Percentiles rank a stretch among this genome's conserved stretches.
Evolutionary conservation across 2,329 filamentous ascomycete species (phyloP).

Genomic region (Bipolaris sorokiniana): DNA sequence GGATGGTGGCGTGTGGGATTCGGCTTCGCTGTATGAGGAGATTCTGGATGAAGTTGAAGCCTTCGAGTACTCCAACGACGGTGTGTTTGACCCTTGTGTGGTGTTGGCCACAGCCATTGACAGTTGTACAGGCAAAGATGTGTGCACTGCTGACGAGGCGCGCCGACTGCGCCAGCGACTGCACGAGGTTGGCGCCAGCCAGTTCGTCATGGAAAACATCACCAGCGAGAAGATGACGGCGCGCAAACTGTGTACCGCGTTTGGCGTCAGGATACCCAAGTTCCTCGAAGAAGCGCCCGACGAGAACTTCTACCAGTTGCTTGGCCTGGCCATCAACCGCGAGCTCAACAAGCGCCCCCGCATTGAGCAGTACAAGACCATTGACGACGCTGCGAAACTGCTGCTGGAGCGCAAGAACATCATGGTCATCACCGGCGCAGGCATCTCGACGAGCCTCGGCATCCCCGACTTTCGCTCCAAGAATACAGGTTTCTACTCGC

Average conservation of each 20-base stretch:
- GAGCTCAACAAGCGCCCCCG: conserved; percentile 84
- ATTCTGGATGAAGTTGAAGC: conserved; percentile 42
- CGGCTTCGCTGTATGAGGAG: conserved; percentile 43
- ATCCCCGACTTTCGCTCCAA: conserved; percentile 98
- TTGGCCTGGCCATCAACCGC: conserved; percentile 78
- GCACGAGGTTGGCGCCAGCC: conserved; percentile 75
- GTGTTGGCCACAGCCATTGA: conserved; percentile 15
- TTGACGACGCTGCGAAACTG: conserved; percentile 84
- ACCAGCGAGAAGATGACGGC: conserved; percentile 70
- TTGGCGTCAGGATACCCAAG: conserved; percentile 74
- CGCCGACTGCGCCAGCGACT: conserved; percentile 71
- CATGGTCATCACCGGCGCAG: conserved; percentile 91
- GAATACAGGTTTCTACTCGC: conserved; percentile 87
- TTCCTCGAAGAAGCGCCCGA: conserved; percentile 78
- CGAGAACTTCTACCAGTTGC: conserved; percentile 73
- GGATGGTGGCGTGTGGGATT: conserved; percentile 41
- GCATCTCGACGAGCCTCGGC: conserved; percentile 94
- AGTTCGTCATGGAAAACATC: conserved; percentile 69
- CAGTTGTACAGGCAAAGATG: conserved; percentile 30
- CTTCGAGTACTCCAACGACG: conserved; percentile 35
- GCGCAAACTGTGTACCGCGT: conserved; percentile 85
- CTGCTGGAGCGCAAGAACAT: conserved; percentile 80
- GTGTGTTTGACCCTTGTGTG: conserved; percentile 18
- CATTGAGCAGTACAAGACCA: conserved; percentile 77
- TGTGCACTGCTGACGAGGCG: conserved; percentile 61